Conservation (phyloP, 768 basidiomycete species). For the Exidia glandulosa region DNA sequence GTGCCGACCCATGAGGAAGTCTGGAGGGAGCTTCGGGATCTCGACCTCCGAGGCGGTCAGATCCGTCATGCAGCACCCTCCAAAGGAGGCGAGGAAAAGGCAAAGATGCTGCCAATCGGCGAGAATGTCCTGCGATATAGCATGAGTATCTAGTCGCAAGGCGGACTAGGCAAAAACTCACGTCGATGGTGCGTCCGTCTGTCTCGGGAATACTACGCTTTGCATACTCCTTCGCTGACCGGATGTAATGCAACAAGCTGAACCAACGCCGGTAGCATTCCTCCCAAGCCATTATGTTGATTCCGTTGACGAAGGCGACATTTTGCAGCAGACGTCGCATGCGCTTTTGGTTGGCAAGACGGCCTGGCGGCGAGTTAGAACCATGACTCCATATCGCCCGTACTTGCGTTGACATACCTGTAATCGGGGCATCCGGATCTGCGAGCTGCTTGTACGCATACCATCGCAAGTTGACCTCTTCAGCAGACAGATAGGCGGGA, state of each 20-base stretch:
- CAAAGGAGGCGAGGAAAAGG: not conserved
- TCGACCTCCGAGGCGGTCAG: not conserved
- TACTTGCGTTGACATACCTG: not conserved
- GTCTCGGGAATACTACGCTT: not conserved
- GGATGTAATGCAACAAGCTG: slow-evolving; percentile 46
- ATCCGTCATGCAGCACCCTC: not conserved
- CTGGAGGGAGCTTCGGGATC: not conserved
- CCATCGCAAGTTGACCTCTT: slow-evolving; percentile 16
- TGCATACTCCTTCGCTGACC: slow-evolving; percentile 8
- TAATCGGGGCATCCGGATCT: slow-evolving; percentile 23
- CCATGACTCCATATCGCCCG: not conserved
- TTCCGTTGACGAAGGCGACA: slow-evolving; percentile 49
- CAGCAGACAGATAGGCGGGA: not conserved
- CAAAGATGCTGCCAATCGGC: not conserved
- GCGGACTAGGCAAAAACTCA: not conserved
- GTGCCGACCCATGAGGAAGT: not conserved
- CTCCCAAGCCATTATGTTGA: slow-evolving; percentile 73
- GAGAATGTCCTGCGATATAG: not conserved
- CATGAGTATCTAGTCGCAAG: not conserved
- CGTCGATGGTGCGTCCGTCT: not conserved
- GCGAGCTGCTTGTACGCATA: slow-evolving; percentile 67
- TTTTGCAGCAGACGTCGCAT: slow-evolving; percentile 59
- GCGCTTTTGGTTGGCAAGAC: slow-evolving; percentile 70
- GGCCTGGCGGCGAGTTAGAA: slow-evolving; percentile 32
- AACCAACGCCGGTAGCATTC: slow-evolving; percentile 75